Conservation (phyloP, 352 stramenopile genomes). For the Albugo laibachii region DNA sequence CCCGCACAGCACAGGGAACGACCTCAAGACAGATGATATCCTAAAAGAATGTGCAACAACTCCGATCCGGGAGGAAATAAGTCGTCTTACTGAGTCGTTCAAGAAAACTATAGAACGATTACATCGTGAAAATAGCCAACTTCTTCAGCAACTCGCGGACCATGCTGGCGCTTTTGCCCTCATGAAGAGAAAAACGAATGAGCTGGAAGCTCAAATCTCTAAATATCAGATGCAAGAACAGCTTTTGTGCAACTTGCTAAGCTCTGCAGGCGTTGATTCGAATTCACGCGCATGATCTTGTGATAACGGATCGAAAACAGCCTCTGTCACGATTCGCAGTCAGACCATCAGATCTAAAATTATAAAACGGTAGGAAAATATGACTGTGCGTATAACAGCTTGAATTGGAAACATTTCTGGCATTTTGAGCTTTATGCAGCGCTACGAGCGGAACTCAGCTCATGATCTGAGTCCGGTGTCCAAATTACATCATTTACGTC, state of each 20-base stretch:
- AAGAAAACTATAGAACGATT: conserved; percentile 60
- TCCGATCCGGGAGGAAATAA: conserved; percentile 27
- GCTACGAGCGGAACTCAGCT: too few species aligned
- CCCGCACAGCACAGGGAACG: conserved; percentile 4
- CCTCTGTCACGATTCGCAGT: too few species aligned
- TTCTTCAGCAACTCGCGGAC: conserved; percentile 40
- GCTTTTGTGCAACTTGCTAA: neutral
- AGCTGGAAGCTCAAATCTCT: neutral
- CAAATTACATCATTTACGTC: neutral
- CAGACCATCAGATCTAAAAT: too few species aligned
- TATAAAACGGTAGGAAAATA: too few species aligned
- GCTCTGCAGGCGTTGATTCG: neutral
- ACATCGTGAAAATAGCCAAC: conserved; percentile 51
- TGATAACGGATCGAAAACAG: neutral
- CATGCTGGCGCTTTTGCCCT: conserved; percentile 39
- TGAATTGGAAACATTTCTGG: too few species aligned
- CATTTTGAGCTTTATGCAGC: too few species aligned
- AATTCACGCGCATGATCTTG: neutral
- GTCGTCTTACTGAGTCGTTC: conserved; percentile 62
- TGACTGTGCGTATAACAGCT: too few species aligned
- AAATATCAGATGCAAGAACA: neutral
- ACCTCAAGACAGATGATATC: too few species aligned
- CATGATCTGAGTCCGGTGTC: neutral
- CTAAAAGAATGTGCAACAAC: too few species aligned
- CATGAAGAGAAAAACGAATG: neutral